A percentile compares a stretch with the other conserved stretches of the same genome.
Evolutionary conservation across 108 stramenopile genomes (phyloP).

Genomic region (Epithemia pelagica): DNA sequence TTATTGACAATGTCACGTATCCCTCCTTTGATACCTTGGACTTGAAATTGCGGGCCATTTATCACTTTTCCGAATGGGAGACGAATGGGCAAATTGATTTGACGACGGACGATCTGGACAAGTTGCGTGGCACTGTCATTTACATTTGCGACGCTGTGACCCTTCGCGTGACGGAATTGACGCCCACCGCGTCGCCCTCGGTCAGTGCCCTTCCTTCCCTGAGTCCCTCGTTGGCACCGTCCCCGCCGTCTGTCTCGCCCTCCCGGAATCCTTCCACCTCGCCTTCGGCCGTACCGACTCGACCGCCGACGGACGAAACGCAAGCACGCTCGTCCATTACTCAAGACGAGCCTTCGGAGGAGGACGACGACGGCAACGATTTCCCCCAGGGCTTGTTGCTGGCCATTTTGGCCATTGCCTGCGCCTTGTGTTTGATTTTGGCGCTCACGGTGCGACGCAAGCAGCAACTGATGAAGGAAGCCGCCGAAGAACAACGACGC

Average conservation of each 20-base stretch:
- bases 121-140: neutral
- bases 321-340: too few species aligned
- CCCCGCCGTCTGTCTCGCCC: neutral
- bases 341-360: too few species aligned
- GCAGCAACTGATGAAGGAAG: neutral
- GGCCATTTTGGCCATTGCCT: neutral
- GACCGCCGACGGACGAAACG: too few species aligned
- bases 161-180: neutral
- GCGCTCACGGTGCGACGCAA: neutral
- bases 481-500: neutral
- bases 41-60: neutral
- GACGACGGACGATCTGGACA: neutral
- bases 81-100: neutral
- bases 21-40: neutral
- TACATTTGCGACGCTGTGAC: neutral
- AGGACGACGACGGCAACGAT: neutral
- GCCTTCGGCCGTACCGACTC: neutral
- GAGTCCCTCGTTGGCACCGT: neutral
- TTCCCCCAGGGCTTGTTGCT: neutral
- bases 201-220: too few species aligned
- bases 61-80: neutral
- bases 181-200: too few species aligned
- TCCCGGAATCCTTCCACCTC: neutral
- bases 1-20: neutral
- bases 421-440: neutral